A percentile compares a stretch with the other conserved stretches of the same genome.
Evolutionary conservation across 192 early-diverging fungal genomes (phyloP).

Genomic region (Coemansia sp.): DNA sequence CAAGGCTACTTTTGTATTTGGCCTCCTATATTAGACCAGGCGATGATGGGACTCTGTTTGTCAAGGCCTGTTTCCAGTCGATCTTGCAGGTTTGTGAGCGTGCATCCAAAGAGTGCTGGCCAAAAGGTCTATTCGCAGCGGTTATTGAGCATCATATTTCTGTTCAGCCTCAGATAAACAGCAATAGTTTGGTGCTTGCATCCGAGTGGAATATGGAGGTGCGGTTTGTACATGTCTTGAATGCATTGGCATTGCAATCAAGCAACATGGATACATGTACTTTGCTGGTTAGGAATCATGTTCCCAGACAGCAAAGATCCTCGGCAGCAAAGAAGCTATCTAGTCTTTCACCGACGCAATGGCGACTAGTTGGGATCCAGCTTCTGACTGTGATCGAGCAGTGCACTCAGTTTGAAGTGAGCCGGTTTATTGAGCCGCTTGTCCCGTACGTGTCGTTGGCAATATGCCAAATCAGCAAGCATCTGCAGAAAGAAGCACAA

Average conservation of each 20-base stretch:
- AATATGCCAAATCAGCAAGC: conserved; percentile 8
- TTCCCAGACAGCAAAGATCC: background rate
- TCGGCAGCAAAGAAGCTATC: background rate
- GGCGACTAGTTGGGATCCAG: conserved; percentile 15
- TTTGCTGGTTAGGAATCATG: conserved; percentile 7
- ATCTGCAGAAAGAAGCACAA: background rate
- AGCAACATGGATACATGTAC: conserved; percentile 8
- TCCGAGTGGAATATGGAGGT: conserved; percentile 30
- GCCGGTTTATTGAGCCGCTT: background rate
- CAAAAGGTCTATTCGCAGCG: conserved; percentile 19
- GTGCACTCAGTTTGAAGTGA: conserved; percentile 14
- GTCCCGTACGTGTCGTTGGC: conserved; percentile 36
- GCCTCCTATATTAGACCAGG: conserved; percentile 19
- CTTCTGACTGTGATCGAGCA: conserved; percentile 24
- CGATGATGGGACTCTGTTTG: conserved; percentile 6
- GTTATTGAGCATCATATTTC: background rate
- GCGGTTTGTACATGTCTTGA: conserved; percentile 23
- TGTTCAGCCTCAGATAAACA: background rate
- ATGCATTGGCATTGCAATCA: conserved; percentile 18
- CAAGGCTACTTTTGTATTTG: conserved; percentile 19
- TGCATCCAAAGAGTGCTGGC: conserved; percentile 24
- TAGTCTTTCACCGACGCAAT: conserved; percentile 26
- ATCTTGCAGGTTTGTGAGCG: conserved; percentile 23
- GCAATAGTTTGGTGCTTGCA: conserved; percentile 7
- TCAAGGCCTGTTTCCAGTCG: conserved; percentile 4